Percentiles rank a stretch among this genome's conserved stretches.
phyloP scores from a whole-genome alignment of 2,329 filamentous ascomycete species.

The Paraconiothyrium sp. region DNA sequence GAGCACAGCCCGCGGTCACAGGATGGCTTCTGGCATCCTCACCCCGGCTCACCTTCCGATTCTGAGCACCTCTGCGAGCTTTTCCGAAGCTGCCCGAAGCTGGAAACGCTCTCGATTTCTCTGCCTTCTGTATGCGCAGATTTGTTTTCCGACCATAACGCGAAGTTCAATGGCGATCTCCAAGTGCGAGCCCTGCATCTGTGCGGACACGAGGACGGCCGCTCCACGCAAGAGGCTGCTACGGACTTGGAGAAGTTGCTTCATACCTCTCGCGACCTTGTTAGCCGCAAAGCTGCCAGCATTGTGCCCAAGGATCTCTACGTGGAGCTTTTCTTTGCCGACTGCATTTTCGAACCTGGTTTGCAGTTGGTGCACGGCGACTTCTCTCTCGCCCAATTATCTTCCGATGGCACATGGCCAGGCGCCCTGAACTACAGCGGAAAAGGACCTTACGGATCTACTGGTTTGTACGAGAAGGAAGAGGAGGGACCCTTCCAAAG shows the following conservation, averaged over 20 bases:
- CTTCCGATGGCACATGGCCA: slow-evolving; percentile 53
- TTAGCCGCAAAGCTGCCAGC: slow-evolving; percentile 48
- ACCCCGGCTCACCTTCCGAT: slow-evolving; percentile 55
- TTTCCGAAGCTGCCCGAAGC: slow-evolving; percentile 56
- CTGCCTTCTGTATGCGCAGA: slow-evolving; percentile 59
- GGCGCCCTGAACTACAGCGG: slow-evolving; percentile 47
- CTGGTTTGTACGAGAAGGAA: slow-evolving; percentile 60
- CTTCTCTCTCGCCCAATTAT: slow-evolving; percentile 56
- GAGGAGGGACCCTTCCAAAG: slow-evolving; percentile 54
- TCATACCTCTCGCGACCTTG: slow-evolving; percentile 53
- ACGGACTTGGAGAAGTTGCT: slow-evolving; percentile 53
- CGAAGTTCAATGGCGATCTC: slow-evolving; percentile 58
- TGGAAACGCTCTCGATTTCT: slow-evolving; percentile 60
- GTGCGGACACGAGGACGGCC: slow-evolving; percentile 53
- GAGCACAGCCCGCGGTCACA: slow-evolving; percentile 64
- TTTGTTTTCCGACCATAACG: slow-evolving; percentile 56
- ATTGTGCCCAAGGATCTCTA: slow-evolving; percentile 51
- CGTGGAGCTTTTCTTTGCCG: slow-evolving; percentile 62
- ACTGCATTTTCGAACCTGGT: slow-evolving; percentile 61
- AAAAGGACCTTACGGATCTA: slow-evolving; percentile 61
- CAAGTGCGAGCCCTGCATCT: slow-evolving; percentile 61
- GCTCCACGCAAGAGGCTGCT: slow-evolving; percentile 47
- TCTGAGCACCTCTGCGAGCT: slow-evolving; percentile 60
- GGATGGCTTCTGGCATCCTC: slow-evolving; percentile 62
- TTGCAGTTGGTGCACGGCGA: slow-evolving; percentile 59